phyloP scores from a whole-genome alignment of 768 basidiomycete genomes.

The Mycena olivaceomarginata region DNA sequence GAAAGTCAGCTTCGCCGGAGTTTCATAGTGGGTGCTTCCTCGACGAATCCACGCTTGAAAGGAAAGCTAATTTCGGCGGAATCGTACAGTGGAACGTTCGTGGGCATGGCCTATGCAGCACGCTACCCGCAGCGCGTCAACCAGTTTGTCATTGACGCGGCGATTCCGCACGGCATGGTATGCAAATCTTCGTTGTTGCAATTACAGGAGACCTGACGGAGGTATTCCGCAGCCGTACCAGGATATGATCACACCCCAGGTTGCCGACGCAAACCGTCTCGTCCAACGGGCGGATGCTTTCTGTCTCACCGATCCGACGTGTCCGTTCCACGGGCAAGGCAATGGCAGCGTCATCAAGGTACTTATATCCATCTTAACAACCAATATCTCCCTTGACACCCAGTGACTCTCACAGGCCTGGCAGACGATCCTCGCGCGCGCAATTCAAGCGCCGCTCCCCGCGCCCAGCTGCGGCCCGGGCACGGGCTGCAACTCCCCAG shows the following conservation, averaged over 20 bases:
- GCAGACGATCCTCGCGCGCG: slow-evolving; percentile 25
- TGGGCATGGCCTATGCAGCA: slow-evolving; percentile 25
- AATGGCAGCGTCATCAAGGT: slow-evolving; percentile 59
- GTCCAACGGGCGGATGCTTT: slow-evolving; percentile 44
- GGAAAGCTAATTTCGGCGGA: neutral
- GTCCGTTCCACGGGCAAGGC: slow-evolving; percentile 44
- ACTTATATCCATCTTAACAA: neutral
- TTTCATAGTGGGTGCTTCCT: slow-evolving; percentile 42
- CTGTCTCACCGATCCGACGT: slow-evolving; percentile 38
- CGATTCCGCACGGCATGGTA: slow-evolving; percentile 13
- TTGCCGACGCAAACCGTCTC: slow-evolving; percentile 40
- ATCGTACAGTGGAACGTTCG: neutral
- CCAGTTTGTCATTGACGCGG: slow-evolving; percentile 39
- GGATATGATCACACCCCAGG: slow-evolving; percentile 27
- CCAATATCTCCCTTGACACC: too few relatives aligned
- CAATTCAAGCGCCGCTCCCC: slow-evolving; percentile 24
- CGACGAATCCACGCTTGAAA: neutral
- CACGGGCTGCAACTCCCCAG: slow-evolving; percentile 25
- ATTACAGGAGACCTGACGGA: neutral
- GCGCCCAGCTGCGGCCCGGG: slow-evolving; percentile 29
- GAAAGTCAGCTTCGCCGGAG: slow-evolving; percentile 25
- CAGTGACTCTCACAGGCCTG: slow-evolving; percentile 28
- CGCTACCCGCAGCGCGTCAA: slow-evolving; percentile 32
- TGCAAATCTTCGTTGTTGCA: neutral
- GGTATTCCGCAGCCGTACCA: neutral